Conservation (phyloP, 495 filamentous ascomycete species). For the Penicillium bovifimosum region DNA sequence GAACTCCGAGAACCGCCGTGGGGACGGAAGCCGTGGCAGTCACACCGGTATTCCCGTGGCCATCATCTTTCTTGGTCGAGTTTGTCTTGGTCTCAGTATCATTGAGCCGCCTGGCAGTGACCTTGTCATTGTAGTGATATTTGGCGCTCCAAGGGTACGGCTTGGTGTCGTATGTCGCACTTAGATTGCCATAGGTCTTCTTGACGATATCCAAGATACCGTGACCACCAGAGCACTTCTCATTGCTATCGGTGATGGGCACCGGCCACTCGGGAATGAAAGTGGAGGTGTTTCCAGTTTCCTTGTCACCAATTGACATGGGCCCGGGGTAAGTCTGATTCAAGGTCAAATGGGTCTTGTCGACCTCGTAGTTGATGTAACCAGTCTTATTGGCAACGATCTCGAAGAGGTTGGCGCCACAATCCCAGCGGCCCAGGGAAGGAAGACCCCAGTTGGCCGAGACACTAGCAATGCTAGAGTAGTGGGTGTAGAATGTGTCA, state of each 20-base stretch:
- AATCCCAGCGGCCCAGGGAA: conserved; percentile 65
- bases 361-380: conserved; percentile 48
- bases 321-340: conserved; percentile 46
- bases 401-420: conserved; percentile 63
- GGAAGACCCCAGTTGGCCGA: conserved; percentile 63
- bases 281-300: conserved; percentile 11
- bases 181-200: conserved; percentile 28
- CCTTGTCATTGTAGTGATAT: conserved; percentile 21
- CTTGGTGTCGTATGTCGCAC: conserved; percentile 33
- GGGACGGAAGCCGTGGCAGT: conserved; percentile 1
- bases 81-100: neutral
- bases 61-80: neutral
- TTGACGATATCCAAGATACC: conserved; percentile 38
- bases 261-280: conserved; percentile 37
- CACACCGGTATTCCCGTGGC: neutral
- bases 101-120: conserved; percentile 23
- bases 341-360: conserved; percentile 39
- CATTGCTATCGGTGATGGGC: conserved; percentile 29
- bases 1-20: conserved; percentile 4
- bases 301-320: conserved; percentile 24
- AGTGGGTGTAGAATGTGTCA: conserved; percentile 66
- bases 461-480: conserved; percentile 61
- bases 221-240: conserved; percentile 39
- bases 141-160: conserved; percentile 25
- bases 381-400: conserved; percentile 54